Percentiles rank a stretch among this genome's conserved stretches.
Conservation (phyloP, 2,329 filamentous ascomycete genomes). For the Alternaria arbusti region DNA sequence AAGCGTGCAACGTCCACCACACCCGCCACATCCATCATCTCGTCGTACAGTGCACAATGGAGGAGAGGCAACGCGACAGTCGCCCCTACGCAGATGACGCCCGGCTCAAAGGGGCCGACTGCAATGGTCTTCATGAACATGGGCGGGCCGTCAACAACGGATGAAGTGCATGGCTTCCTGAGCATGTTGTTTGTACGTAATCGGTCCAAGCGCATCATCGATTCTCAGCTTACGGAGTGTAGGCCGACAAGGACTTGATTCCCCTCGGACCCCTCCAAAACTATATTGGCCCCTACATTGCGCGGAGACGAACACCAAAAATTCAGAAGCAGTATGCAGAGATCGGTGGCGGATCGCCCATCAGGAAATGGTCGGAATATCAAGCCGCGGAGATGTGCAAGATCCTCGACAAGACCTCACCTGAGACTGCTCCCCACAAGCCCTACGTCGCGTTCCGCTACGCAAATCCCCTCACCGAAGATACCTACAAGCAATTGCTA, state of each 20-base stretch:
- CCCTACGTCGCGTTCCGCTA: constrained; percentile 98
- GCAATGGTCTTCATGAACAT: constrained; percentile 99
- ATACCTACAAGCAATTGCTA: constrained; percentile 84
- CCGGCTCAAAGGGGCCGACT: constrained; percentile 78
- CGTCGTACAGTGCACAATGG: constrained; percentile 45
- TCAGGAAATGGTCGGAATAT: constrained; percentile 96
- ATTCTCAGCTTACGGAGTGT: constrained; percentile 22
- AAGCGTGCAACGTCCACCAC: constrained; percentile 39
- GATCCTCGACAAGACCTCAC: constrained; percentile 86
- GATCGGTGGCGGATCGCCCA: constrained; percentile 97
- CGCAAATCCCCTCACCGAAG: constrained; percentile 88
- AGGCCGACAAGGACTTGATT: constrained; percentile 94
- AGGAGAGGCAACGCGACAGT: constrained; percentile 57
- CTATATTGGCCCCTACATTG: constrained; percentile 89
- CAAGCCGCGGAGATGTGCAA: constrained; percentile 97
- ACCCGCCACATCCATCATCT: constrained; percentile 36
- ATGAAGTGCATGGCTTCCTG: constrained; percentile 88
- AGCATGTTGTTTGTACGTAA: constrained; percentile 84
- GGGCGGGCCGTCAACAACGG: constrained; percentile 88
- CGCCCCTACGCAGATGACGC: constrained; percentile 75
- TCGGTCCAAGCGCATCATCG: not conserved
- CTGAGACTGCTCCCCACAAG: constrained; percentile 93
- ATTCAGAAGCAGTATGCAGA: constrained; percentile 94
- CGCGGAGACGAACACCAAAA: constrained; percentile 87
- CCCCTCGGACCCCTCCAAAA: constrained; percentile 90